Base-by-base conservation (phyloP, 805 yeast genomes). In the Candida gorgasii region DNA sequence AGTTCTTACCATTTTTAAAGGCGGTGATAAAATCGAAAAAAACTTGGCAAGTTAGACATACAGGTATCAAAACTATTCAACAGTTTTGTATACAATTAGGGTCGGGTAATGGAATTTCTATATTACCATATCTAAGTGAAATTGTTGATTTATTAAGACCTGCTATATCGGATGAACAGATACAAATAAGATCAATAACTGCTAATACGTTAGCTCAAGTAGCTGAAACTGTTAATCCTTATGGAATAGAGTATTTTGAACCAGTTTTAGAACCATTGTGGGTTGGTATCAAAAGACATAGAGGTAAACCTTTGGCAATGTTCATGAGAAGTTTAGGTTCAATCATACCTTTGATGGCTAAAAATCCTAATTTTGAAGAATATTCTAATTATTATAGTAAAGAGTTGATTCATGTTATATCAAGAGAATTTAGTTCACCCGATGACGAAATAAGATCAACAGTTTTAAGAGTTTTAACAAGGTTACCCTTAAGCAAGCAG, bases 181-280 rank as follows among this genome's bases (percentile, higher is more conserved):
- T 79, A 9, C 80, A 76, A 33, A 85, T 89, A 0, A 69, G 95
- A 43, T 76, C 78, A 2, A 73, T 81, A 9, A 73, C 96, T 0
- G 96, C 96, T 0, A 66, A 73, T 26, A 82, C 96, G 0, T 55
- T 90, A 1, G 68, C 90, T 0, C 76, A 83, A 1, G 61, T 92
- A 24, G 97, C 97, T 0, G 90, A 86, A 38, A 82, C 87, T 6
- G 78, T 89, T 3, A 72, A 79, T 16, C 98, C 98, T 0, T 88
- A 85, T 62, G 99, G 98, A 35, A 84, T 87, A 42, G 97, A 88
- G 53, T 80, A 92, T 0, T 90, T 92, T 58, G 95, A 89, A 52
- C 63, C 65, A 0, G 72, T 82, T 0, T 57, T 92, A 26, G 92
- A 86, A 42, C 86, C 89, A 0, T 64, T 88, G 5, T 89, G 97